Evolutionary conservation across 148 eudicot species (phyloP).

Genomic region (Suaeda aralocaspica): DNA sequence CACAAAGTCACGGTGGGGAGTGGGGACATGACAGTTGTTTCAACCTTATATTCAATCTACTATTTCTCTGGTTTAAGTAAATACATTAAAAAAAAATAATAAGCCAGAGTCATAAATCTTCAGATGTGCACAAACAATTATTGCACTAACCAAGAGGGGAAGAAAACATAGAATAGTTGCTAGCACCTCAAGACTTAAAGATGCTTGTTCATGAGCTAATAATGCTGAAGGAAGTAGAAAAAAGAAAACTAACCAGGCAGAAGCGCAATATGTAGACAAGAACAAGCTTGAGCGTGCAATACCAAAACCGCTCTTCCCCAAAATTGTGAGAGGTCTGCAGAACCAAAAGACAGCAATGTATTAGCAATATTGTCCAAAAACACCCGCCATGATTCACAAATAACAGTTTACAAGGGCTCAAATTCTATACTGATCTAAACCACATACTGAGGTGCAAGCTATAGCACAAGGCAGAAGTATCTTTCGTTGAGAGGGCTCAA

Average conservation of each 20-base stretch:
- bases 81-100: neutral
- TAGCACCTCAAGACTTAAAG: neutral
- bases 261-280: conserved; percentile 76
- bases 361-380: neutral
- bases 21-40: too few relatives aligned
- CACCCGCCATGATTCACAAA: neutral
- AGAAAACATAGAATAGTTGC: neutral
- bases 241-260: conserved; percentile 75
- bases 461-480: neutral
- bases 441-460: neutral
- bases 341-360: conserved; percentile 9
- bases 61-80: neutral
- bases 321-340: conserved; percentile 66
- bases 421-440: neutral
- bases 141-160: neutral
- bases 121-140: neutral
- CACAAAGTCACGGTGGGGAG: too few relatives aligned
- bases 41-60: neutral
- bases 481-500: conserved; percentile 1
- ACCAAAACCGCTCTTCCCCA: conserved; percentile 81
- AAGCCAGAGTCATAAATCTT: neutral
- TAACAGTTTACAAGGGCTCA: neutral
- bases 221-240: neutral
- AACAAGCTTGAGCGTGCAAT: conserved; percentile 97
- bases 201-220: neutral